phyloP scores from a whole-genome alignment of 2,329 filamentous ascomycete genomes.

The Cercospora sp. region DNA sequence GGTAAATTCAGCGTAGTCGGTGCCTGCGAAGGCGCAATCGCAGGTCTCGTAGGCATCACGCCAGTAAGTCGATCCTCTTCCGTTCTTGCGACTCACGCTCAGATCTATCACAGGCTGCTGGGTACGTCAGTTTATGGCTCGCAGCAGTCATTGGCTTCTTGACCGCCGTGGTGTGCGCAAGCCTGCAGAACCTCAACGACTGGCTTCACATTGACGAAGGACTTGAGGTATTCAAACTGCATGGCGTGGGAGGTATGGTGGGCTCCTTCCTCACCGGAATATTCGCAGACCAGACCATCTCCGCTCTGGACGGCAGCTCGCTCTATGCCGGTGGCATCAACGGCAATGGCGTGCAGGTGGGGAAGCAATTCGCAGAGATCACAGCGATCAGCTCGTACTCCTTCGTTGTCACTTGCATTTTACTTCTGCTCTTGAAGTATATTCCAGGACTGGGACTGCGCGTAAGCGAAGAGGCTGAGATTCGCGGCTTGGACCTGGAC shows the following conservation, averaged over 20 bases:
- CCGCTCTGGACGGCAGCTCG: conserved; percentile 53
- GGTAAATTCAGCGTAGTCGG: conserved; percentile 59
- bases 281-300: conserved; percentile 54
- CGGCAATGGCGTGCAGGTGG: conserved; percentile 57
- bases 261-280: conserved; percentile 61
- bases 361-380: conserved; percentile 59
- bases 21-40: conserved; percentile 59
- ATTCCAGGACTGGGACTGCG: conserved; percentile 57
- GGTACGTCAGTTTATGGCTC: conserved; percentile 37
- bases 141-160: conserved; percentile 59
- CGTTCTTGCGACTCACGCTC: neutral
- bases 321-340: conserved; percentile 55
- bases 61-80: conserved; percentile 35
- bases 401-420: conserved; percentile 54
- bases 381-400: conserved; percentile 56
- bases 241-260: conserved; percentile 59
- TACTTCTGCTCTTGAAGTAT: conserved; percentile 56
- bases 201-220: conserved; percentile 59
- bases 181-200: conserved; percentile 54
- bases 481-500: conserved; percentile 56
- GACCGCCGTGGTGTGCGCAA: conserved; percentile 54
- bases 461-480: conserved; percentile 57
- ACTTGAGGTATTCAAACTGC: conserved; percentile 62
- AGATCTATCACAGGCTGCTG: conserved; percentile 44
- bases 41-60: conserved; percentile 62